Conservation (phyloP, 163 green algal species). For the Chlamydomonas reinhardtii region DNA sequence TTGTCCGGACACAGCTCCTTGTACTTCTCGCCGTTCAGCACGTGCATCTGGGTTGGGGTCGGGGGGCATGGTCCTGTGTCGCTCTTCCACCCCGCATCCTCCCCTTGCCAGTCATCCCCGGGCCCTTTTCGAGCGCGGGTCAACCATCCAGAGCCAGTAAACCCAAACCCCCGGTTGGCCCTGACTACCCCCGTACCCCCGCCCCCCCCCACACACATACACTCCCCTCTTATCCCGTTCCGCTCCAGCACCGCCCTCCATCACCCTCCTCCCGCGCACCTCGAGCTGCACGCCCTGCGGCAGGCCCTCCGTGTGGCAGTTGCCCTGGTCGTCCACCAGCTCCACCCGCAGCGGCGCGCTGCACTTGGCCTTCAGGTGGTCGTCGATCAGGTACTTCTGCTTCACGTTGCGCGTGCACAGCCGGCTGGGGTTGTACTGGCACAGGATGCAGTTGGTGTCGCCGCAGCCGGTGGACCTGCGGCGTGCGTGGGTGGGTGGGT, state of each 20-base stretch:
- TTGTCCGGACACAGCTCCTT: slow-evolving; percentile 76
- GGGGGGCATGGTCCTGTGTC: too few relatives aligned
- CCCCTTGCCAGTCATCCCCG: too few relatives aligned
- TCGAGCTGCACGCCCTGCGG: slow-evolving; percentile 65
- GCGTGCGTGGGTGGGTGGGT: too few relatives aligned
- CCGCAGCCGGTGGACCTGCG: slow-evolving; percentile 73
- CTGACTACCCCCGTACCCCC: too few relatives aligned
- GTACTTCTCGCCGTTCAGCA: slow-evolving; percentile 80
- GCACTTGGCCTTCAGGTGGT: slow-evolving; percentile 75
- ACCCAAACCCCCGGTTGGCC: too few relatives aligned
- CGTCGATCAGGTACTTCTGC: slow-evolving; percentile 77
- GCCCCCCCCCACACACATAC: too few relatives aligned
- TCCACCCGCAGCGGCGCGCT: slow-evolving; percentile 67
- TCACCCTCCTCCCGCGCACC: slow-evolving; percentile 37
- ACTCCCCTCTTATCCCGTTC: neutral
- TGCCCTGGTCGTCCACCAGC: slow-evolving; percentile 70
- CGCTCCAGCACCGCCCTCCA: too few relatives aligned
- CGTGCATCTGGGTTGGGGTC: slow-evolving; percentile 57
- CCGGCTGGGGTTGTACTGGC: slow-evolving; percentile 75
- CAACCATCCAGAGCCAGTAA: too few relatives aligned
- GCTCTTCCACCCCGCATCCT: too few relatives aligned
- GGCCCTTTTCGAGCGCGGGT: too few relatives aligned
- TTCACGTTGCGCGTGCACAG: slow-evolving; percentile 78
- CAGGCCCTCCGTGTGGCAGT: slow-evolving; percentile 61
- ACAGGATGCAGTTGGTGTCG: slow-evolving; percentile 64